These are phyloP conservation scores for Posidonia australis DNA, from an alignment of 106 monocot species.

Conservation along the genomic window DNA sequence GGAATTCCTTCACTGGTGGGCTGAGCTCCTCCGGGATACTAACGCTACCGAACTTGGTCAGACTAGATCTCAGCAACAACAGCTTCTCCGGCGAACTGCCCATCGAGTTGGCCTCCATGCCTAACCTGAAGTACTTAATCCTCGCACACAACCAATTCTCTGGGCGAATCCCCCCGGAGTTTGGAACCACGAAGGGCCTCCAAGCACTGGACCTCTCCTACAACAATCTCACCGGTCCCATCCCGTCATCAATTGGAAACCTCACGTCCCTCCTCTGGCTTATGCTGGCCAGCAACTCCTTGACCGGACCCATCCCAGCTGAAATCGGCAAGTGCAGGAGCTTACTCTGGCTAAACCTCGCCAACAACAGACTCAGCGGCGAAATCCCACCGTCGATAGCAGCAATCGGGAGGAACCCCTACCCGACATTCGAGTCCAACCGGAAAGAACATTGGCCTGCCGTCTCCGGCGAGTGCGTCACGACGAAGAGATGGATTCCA, in stretches of 20 bases:
- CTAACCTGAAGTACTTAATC: conserved; percentile 37
- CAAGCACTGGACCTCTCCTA: conserved; percentile 68
- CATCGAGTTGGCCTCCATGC: conserved; percentile 22
- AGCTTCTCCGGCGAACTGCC: conserved; percentile 50
- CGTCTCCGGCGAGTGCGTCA: conserved; percentile 67
- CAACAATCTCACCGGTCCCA: conserved; percentile 48
- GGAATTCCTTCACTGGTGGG: conserved; percentile 46
- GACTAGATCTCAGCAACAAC: too few species aligned
- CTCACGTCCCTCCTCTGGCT: conserved; percentile 67
- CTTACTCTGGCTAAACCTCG: conserved; percentile 76
- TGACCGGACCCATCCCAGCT: conserved; percentile 59
- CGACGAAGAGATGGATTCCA: too few species aligned
- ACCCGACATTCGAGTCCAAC: too few species aligned
- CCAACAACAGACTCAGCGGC: conserved; percentile 48
- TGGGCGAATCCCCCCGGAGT: conserved; percentile 44
- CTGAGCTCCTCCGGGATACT: conserved; percentile 56
- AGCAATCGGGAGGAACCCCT: too few species aligned
- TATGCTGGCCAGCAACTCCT: conserved; percentile 50
- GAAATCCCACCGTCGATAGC: conserved; percentile 49
- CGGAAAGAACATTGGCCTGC: too few species aligned
- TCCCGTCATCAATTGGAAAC: conserved; percentile 55
- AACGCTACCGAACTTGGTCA: too few species aligned
- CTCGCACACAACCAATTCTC: conserved; percentile 69
- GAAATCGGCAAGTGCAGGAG: conserved; percentile 76
- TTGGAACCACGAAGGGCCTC: conserved; percentile 31